phyloP scores from a whole-genome alignment of 768 basidiomycete species.

The Tylopilus subfusipes region DNA sequence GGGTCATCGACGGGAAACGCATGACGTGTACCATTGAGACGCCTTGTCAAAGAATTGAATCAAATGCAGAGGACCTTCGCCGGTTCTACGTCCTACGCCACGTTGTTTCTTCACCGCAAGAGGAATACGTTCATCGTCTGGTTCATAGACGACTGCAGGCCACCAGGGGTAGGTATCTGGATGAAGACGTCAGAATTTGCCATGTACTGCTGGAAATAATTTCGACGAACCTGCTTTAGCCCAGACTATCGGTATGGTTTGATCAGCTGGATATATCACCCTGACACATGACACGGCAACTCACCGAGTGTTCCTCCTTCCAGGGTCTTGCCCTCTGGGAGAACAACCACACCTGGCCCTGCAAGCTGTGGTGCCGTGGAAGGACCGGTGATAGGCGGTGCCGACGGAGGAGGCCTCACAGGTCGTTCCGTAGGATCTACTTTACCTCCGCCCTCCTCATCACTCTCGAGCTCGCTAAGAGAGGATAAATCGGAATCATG shows the following conservation, averaged over 20 bases:
- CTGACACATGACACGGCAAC: conserved; percentile 5
- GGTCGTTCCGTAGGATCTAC: conserved; percentile 5
- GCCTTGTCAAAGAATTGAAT: conserved; percentile 78
- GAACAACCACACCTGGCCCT: conserved; percentile 32
- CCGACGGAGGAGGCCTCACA: neutral
- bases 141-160: conserved; percentile 75
- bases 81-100: conserved; percentile 32
- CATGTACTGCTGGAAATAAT: neutral
- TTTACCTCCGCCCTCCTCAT: conserved; percentile 18
- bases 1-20: neutral
- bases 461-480: conserved; percentile 43
- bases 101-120: conserved; percentile 28
- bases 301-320: conserved; percentile 65
- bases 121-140: conserved; percentile 59
- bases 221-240: conserved; percentile 62
- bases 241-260: conserved; percentile 58
- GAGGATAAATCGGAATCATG: conserved; percentile 44
- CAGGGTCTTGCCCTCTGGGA: conserved; percentile 36
- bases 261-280: neutral
- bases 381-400: conserved; percentile 8
- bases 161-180: conserved; percentile 83
- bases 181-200: conserved; percentile 9
- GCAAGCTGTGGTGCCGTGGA: conserved; percentile 5
- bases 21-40: conserved; percentile 52
- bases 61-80: conserved; percentile 49